These are phyloP conservation scores for Stagonosporopsis chrysanthemi DNA, from an alignment of 2,329 filamentous ascomycete species.

Conservation along the genomic window DNA sequence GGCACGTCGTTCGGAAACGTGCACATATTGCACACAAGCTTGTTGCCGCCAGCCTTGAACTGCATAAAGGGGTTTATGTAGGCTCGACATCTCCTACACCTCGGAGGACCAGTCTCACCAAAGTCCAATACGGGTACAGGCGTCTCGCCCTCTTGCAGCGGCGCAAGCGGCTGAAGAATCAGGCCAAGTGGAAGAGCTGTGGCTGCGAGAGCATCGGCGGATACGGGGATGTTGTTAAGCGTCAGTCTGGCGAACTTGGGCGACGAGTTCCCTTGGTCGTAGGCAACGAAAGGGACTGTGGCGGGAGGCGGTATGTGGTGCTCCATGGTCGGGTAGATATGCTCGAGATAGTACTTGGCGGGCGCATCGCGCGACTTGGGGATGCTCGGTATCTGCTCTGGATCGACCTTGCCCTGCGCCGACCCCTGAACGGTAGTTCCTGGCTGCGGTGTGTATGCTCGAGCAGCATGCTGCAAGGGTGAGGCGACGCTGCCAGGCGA, in stretches of 20 bases:
- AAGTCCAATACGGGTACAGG: constrained; percentile 94
- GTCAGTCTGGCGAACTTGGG: constrained; percentile 93
- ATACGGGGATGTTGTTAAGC: constrained; percentile 89
- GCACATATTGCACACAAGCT: constrained; percentile 98
- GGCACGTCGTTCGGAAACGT: constrained; percentile 95
- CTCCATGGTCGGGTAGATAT: constrained; percentile 95
- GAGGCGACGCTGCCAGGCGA: constrained; percentile 49
- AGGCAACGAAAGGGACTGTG: constrained; percentile 87
- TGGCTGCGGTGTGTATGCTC: constrained; percentile 31
- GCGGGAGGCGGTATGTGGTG: constrained; percentile 90
- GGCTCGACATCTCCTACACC: constrained; percentile 89
- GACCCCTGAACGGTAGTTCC: constrained; percentile 58
- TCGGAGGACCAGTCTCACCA: constrained; percentile 85
- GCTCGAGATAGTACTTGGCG: constrained; percentile 82
- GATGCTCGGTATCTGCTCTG: constrained; percentile 92
- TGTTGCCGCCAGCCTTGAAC: constrained; percentile 91
- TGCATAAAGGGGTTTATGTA: constrained; percentile 99
- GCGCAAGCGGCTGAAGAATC: constrained; percentile 85
- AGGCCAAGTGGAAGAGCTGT: constrained; percentile 88
- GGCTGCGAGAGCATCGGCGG: constrained; percentile 77
- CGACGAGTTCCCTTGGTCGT: constrained; percentile 94
- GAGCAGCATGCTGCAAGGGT: constrained; percentile 49
- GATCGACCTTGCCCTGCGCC: constrained; percentile 79
- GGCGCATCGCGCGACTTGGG: constrained; percentile 82
- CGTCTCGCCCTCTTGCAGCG: constrained; percentile 81